These are phyloP conservation scores for Fagopyrum esculentum DNA, from an alignment of 148 eudicot species.

Conservation along the genomic window DNA sequence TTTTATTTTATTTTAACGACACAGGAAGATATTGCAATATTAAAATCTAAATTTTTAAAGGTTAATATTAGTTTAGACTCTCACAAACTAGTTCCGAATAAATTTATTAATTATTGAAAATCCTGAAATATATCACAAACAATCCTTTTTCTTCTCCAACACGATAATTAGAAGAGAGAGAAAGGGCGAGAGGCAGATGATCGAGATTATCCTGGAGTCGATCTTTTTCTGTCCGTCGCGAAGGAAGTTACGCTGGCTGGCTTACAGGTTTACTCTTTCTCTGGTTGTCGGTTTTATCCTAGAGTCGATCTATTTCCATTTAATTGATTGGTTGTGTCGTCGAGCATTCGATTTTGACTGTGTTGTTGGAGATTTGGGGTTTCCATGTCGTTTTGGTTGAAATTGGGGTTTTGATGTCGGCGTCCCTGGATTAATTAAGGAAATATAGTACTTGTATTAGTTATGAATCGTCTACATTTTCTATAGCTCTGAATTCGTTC, in stretches of 20 bases:
- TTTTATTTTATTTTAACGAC: no score
- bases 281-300: neutral
- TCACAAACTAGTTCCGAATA: no score
- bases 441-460: neutral
- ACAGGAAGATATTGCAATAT: no score
- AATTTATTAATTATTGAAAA: no score
- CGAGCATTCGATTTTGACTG: neutral
- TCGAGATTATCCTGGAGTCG: constrained; percentile 25
- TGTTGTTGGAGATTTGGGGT: neutral
- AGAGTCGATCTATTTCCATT: neutral
- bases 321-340: neutral
- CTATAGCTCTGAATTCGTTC: no score
- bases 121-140: no score
- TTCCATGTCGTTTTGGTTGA: neutral
- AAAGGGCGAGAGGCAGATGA: no score
- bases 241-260: constrained; percentile 27
- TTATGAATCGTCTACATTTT: no score
- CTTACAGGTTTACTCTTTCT: constrained; percentile 8
- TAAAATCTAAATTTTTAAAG: no score
- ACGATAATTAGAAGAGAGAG: no score
- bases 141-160: no score
- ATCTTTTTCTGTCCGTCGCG: constrained; percentile 30
- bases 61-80: no score
- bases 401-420: neutral
- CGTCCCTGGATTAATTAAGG: neutral